Base-by-base conservation (phyloP, 257 asterid species). In the Solanum appendiculatum region DNA sequence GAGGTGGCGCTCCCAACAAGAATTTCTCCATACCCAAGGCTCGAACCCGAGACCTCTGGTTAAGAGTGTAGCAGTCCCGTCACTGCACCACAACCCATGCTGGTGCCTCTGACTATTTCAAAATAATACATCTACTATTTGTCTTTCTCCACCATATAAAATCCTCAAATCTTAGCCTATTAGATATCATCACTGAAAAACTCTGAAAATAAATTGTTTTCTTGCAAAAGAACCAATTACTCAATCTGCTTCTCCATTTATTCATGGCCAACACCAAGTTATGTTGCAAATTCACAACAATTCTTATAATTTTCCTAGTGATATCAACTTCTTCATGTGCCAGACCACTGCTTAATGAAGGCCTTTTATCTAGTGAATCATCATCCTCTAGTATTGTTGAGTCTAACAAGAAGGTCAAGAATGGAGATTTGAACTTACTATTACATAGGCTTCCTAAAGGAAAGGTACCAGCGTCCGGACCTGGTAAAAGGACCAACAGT, bases 1-100 rank as follows among this genome's bases (percentile, higher is more conserved):
- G 9, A 1, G 1, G 23, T 51, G 0, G 18, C 4, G 0, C 9
- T 6, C 0, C 3, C 9, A 51, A 6, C 23, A 51, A 51, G n/a
- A 16, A 16, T 2, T 51, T 51, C 18, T 16, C 0, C 23, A 51
- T 51, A 16, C 2, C 1, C 18, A 51, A 3, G 0, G 0, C 8
- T 51, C 3, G 1, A 51, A 51, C 0, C 1, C 3, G 0, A 54
- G 6, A 51, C 5, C 11, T 54, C 63, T 20, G 2, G 1, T 54
- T 20, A 18, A 54, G 63, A 51, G 0, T 51, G 9, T 16, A 16
- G 9, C 23, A 51, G 3, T 51, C 0, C 1, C 3, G 9, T 51
- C 1, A 6, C 1, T 51, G 1, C 9, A 2, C 3, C 60, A 51
- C 60, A 51, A 51, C 3, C 8, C 3, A 48, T 48, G n/a, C n/a